Percentiles rank a stretch among this genome's conserved stretches.
Conservation (phyloP, 352 stramenopile genomes). For the Phytophthora citrophthora region DNA sequence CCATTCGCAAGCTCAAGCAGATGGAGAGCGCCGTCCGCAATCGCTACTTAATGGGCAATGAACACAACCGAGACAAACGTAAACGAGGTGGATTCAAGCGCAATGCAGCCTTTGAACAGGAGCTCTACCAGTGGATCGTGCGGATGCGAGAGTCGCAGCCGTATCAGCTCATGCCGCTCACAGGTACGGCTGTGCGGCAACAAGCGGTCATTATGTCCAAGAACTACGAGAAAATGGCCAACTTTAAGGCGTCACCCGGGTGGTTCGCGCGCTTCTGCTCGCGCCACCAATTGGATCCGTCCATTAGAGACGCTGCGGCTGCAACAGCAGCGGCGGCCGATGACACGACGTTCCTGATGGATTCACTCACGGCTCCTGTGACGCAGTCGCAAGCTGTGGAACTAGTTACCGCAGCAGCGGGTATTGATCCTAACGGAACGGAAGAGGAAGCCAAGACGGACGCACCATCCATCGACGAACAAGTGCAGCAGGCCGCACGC, state of each 20-base stretch:
- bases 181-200: conserved; percentile 83
- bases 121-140: conserved; percentile 88
- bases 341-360: conserved; percentile 39
- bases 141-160: conserved; percentile 82
- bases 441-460: conserved; percentile 37
- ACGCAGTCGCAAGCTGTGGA: conserved; percentile 24
- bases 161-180: conserved; percentile 87
- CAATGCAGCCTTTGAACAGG: conserved; percentile 86
- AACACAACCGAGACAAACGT: conserved; percentile 88
- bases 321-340: conserved; percentile 17
- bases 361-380: conserved; percentile 29
- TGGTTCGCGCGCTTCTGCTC: conserved; percentile 91
- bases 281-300: conserved; percentile 78
- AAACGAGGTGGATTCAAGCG: conserved; percentile 85
- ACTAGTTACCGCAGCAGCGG: conserved; percentile 16
- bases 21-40: conserved; percentile 87
- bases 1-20: conserved; percentile 90
- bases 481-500: conserved; percentile 43
- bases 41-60: conserved; percentile 83
- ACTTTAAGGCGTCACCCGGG: conserved; percentile 86
- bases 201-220: conserved; percentile 85
- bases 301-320: conserved; percentile 32
- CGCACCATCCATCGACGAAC: conserved; percentile 49
- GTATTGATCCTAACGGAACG: conserved; percentile 3
- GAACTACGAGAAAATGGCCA: conserved; percentile 86